phyloP scores from a whole-genome alignment of 2,329 filamentous ascomycete genomes.

The Botrytis aclada region DNA sequence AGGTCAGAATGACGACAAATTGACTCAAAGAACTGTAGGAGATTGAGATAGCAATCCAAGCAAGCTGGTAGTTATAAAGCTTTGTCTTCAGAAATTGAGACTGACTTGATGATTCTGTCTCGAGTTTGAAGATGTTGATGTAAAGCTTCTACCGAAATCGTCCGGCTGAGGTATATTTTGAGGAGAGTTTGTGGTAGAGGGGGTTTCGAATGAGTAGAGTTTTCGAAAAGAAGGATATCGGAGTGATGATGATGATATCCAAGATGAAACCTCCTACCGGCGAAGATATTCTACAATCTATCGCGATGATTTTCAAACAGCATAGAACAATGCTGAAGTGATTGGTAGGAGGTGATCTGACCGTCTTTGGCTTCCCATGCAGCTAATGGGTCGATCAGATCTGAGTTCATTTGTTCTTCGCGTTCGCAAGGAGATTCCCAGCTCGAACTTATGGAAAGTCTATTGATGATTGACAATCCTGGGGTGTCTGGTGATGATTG shows the following conservation, averaged over 20 bases:
- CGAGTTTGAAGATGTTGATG: fast-evolving
- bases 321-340: neutral
- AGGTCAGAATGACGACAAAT: neutral
- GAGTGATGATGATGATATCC: neutral
- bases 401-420: constrained; percentile 1
- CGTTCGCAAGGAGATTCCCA: neutral
- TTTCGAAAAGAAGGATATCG: neutral
- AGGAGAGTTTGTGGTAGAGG: neutral
- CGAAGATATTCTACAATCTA: neutral
- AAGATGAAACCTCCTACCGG: neutral
- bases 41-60: neutral
- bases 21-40: neutral
- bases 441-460: neutral
- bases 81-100: neutral
- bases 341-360: neutral
- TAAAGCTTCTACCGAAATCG: neutral
- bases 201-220: neutral
- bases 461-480: neutral
- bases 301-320: neutral
- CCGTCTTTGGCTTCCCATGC: neutral
- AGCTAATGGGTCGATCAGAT: constrained; percentile 3
- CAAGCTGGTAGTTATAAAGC: neutral
- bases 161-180: neutral
- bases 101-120: neutral
- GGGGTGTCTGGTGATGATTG: too few species aligned